Percentiles rank a stretch among this genome's conserved stretches.
These are phyloP conservation scores for Yamadazyma epiphylla DNA, from an alignment of 1,139 yeast species.

Conservation along the genomic window DNA sequence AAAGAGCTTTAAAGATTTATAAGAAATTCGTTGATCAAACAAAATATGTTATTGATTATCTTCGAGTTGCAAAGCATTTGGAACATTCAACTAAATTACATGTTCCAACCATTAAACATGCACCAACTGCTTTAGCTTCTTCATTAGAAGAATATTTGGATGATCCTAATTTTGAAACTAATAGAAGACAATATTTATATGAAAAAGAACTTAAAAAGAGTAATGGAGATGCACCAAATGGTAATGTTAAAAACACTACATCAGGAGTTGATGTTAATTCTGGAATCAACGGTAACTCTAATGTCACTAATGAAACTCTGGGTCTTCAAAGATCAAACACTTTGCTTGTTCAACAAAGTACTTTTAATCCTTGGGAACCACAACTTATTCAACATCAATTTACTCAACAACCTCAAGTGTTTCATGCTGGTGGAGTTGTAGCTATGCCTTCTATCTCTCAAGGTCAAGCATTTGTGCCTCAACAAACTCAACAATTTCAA, in stretches of 20 bases:
- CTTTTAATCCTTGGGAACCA: constrained; percentile 44
- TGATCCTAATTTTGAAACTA: constrained; percentile 80
- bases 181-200: constrained; percentile 71
- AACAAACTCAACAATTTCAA: constrained; percentile 7
- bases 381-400: constrained; percentile 8
- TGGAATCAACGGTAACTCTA: constrained; percentile 4
- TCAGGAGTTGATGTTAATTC: too few species aligned
- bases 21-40: constrained; percentile 85
- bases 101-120: constrained; percentile 95
- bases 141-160: constrained; percentile 84
- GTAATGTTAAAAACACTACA: too few species aligned
- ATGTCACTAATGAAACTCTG: constrained; percentile 5
- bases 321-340: constrained; percentile 23
- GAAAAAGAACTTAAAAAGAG: constrained; percentile 35
- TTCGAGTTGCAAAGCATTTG: constrained; percentile 84
- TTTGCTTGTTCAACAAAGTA: constrained; percentile 39
- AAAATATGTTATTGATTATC: constrained; percentile 78
- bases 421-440: constrained; percentile 10
- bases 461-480: constrained; percentile 10
- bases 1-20: constrained; percentile 78
- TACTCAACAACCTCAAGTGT: constrained; percentile 6
- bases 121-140: constrained; percentile 88
- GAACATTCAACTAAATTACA: constrained; percentile 84
- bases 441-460: constrained; percentile 12
- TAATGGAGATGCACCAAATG: neutral